Evolutionary conservation across 352 stramenopile genomes (phyloP).

Genomic region (Phytophthora palmivora): DNA sequence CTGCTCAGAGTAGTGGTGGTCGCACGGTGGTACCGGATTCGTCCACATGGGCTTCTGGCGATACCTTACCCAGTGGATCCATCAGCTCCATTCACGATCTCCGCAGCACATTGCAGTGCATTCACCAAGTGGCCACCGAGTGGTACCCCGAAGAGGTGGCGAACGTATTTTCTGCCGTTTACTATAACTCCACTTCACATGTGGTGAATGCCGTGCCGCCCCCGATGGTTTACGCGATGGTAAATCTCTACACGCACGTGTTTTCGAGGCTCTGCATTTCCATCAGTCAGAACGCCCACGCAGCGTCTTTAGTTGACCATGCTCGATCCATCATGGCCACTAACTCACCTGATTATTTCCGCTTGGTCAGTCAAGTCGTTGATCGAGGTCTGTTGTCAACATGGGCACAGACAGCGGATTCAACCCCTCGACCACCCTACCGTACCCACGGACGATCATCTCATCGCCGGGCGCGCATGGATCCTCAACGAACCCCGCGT

Average conservation of each 20-base stretch:
- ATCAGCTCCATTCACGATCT: background rate
- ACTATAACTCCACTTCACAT: background rate
- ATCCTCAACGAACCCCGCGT: no score
- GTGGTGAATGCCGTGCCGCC: background rate
- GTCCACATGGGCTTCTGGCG: background rate
- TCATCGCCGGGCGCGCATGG: no score
- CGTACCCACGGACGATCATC: no score
- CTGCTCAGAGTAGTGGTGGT: background rate
- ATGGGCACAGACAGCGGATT: no score
- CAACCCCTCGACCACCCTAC: no score
- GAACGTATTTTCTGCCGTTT: background rate
- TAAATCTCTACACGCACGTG: slow-evolving; percentile 8
- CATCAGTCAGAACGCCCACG: background rate
- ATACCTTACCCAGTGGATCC: background rate
- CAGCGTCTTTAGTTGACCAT: background rate
- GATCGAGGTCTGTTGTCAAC: no score
- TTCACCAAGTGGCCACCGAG: background rate
- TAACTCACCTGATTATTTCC: no score
- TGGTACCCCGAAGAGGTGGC: slow-evolving; percentile 7
- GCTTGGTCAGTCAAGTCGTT: no score
- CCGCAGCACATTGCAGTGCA: background rate
- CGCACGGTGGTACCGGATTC: slow-evolving; percentile 1
- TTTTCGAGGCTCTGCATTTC: background rate
- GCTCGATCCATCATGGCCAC: background rate
- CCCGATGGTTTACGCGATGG: background rate